These are phyloP conservation scores for Cubamyces sp. DNA, from an alignment of 768 basidiomycete genomes.

Conservation along the genomic window DNA sequence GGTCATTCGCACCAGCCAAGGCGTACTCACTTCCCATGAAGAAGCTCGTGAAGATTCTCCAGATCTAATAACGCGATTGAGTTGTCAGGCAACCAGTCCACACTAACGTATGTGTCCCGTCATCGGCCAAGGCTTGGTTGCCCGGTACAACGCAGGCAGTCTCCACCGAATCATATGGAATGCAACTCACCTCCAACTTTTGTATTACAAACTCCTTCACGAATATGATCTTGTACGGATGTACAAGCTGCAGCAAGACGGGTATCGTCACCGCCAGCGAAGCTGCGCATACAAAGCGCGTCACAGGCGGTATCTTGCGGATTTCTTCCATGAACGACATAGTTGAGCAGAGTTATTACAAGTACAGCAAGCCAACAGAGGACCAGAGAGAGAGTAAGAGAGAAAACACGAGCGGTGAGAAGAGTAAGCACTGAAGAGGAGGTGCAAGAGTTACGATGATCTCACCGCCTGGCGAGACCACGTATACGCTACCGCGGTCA, in stretches of 20 bases:
- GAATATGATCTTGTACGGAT: constrained; percentile 60
- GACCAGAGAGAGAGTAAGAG: neutral
- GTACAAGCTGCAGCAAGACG: constrained; percentile 55
- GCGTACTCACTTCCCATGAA: constrained; percentile 62
- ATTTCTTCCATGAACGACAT: constrained; percentile 53
- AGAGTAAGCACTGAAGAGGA: neutral
- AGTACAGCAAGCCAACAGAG: neutral
- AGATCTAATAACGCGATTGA: constrained; percentile 48
- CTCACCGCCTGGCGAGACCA: constrained; percentile 19
- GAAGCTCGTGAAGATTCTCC: constrained; percentile 75
- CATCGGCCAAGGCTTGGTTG: too few relatives aligned
- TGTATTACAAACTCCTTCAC: constrained; percentile 46
- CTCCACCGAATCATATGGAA: too few relatives aligned
- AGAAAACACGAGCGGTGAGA: neutral
- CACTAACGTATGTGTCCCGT: too few relatives aligned
- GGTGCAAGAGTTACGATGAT: neutral
- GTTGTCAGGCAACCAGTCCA: too few relatives aligned
- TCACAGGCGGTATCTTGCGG: constrained; percentile 83
- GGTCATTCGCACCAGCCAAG: neutral
- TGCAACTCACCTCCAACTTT: constrained; percentile 54
- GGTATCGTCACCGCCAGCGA: constrained; percentile 64
- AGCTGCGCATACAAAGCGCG: constrained; percentile 67
- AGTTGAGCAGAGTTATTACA: constrained; percentile 6
- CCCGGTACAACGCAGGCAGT: too few relatives aligned
- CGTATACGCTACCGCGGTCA: constrained; percentile 25